phyloP scores from a whole-genome alignment of 2,329 filamentous ascomycete genomes.

The Hirsutella rhossiliensis region DNA sequence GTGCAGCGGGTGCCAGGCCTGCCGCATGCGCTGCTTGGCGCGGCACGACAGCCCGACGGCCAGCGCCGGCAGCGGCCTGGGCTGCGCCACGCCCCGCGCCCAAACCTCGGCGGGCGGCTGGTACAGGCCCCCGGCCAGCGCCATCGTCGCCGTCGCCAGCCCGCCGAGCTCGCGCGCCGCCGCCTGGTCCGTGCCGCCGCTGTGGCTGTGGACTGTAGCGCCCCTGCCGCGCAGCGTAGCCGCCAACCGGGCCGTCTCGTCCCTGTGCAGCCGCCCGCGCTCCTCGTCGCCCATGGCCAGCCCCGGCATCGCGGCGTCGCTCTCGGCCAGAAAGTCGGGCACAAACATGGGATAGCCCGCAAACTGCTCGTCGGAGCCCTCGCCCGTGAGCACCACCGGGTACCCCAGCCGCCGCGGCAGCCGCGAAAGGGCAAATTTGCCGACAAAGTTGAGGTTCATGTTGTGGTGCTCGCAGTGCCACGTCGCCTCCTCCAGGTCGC shows the following conservation, averaged over 20 bases:
- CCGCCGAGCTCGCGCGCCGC: not conserved
- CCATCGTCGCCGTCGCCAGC: not conserved
- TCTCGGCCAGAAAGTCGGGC: slow-evolving; percentile 34
- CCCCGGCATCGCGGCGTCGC: slow-evolving; percentile 25
- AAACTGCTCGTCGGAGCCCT: slow-evolving; percentile 43
- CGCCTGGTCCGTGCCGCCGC: not conserved
- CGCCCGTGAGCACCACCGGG: slow-evolving; percentile 41
- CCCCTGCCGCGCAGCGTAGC: not conserved
- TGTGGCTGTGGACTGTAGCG: not conserved
- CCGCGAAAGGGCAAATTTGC: slow-evolving; percentile 36
- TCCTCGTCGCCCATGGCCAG: slow-evolving; percentile 6
- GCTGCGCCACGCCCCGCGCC: not conserved
- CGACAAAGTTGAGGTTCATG: slow-evolving; percentile 38
- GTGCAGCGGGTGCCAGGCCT: slow-evolving; percentile 4
- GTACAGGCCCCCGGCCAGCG: not conserved
- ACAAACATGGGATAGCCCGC: slow-evolving; percentile 35
- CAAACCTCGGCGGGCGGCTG: not conserved
- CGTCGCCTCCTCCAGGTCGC: slow-evolving; percentile 15
- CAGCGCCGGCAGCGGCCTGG: not conserved
- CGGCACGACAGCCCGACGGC: not conserved
- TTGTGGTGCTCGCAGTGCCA: slow-evolving; percentile 20
- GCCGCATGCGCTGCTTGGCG: not conserved
- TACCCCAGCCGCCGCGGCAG: slow-evolving; percentile 30
- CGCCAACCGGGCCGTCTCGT: not conserved
- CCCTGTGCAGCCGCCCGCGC: not conserved